These are phyloP conservation scores for Margaritispora aquatica DNA, from an alignment of 495 filamentous ascomycete species.

Conservation along the genomic window DNA sequence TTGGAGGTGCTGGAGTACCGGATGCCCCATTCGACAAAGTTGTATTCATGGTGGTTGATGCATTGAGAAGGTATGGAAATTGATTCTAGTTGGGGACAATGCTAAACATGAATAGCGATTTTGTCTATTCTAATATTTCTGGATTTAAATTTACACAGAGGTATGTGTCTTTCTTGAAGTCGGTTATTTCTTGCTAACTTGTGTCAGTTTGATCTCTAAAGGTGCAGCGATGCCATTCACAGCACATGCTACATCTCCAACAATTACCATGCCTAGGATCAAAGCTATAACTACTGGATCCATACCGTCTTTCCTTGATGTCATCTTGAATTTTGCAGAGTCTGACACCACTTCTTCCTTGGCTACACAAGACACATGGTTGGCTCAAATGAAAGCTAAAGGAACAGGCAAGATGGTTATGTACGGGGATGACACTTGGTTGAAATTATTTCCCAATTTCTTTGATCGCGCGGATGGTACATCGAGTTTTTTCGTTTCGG, in stretches of 20 bases:
- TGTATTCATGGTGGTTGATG: conserved; percentile 97
- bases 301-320: conserved; percentile 92
- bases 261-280: conserved; percentile 95
- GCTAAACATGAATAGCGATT: conserved; percentile 58
- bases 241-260: conserved; percentile 91
- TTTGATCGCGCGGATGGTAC: conserved; percentile 88
- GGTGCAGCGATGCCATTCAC: conserved; percentile 89
- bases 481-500: conserved; percentile 96
- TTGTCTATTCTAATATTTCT: conserved; percentile 77
- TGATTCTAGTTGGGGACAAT: not conserved
- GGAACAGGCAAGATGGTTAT: conserved; percentile 68
- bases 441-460: conserved; percentile 86
- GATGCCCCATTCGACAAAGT: conserved; percentile 76
- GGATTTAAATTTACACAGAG: conserved; percentile 88
- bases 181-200: too few relatives aligned
- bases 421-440: conserved; percentile 98
- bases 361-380: conserved; percentile 86
- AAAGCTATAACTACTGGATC: conserved; percentile 98
- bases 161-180: too few relatives aligned
- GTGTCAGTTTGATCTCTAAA: conserved; percentile 66
- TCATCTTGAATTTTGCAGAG: conserved; percentile 95
- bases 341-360: conserved; percentile 84
- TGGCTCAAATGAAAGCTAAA: conserved; percentile 81
- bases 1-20: conserved; percentile 41
- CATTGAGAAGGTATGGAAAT: conserved; percentile 67